Evolutionary conservation across 2,329 filamentous ascomycete genomes (phyloP).

Genomic region (Ceratocystis cubensis): DNA sequence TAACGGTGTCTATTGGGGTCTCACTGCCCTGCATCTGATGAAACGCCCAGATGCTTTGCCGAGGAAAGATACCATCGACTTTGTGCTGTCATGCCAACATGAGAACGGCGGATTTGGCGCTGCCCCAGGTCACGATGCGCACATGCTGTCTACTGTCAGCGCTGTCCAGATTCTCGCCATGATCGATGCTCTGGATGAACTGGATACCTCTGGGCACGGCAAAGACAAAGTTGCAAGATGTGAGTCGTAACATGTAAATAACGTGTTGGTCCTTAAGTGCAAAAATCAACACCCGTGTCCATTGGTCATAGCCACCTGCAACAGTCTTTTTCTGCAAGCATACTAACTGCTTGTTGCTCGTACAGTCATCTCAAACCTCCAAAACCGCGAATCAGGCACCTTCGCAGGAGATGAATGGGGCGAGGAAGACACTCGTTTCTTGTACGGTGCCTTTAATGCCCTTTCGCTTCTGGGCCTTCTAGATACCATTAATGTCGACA

Average conservation of each 20-base stretch:
- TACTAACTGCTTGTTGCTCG: constrained; percentile 21
- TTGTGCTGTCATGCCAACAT: constrained; percentile 89
- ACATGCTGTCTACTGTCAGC: constrained; percentile 92
- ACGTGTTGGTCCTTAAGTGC: neutral
- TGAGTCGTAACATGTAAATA: constrained; percentile 35
- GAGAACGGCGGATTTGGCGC: constrained; percentile 85
- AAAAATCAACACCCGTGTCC: too few relatives aligned
- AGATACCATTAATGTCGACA: constrained; percentile 61
- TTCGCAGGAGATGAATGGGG: constrained; percentile 96
- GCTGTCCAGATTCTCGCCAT: constrained; percentile 86
- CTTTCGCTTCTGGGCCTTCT: constrained; percentile 70
- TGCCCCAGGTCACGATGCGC: constrained; percentile 84
- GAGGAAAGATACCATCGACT: constrained; percentile 68
- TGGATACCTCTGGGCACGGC: constrained; percentile 54
- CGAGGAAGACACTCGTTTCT: constrained; percentile 85
- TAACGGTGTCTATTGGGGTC: constrained; percentile 92
- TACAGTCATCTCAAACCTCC: constrained; percentile 64
- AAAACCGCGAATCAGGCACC: constrained; percentile 68
- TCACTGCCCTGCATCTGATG: constrained; percentile 78
- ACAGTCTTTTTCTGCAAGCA: neutral
- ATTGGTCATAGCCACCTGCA: neutral
- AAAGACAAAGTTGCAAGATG: constrained; percentile 66
- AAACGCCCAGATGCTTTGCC: constrained; percentile 70
- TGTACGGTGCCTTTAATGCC: constrained; percentile 82
- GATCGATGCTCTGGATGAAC: constrained; percentile 69